Evolutionary conservation across 2,329 filamentous ascomycete species (phyloP).

Genomic region (Paraphoma sp.): DNA sequence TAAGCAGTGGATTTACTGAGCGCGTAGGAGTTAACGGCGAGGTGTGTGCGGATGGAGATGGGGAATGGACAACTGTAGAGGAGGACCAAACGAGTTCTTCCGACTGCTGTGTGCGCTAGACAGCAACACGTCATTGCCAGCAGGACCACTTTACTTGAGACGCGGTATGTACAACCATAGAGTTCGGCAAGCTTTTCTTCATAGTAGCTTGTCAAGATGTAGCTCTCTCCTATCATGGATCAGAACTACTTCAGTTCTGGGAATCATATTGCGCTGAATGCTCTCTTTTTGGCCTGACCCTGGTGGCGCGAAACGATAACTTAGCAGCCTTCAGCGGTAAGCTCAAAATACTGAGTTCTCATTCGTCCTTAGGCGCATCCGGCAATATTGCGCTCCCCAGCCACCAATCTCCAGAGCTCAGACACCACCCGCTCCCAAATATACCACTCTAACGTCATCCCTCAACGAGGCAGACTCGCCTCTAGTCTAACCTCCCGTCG

Average conservation of each 20-base stretch:
- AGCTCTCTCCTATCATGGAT: too few species aligned
- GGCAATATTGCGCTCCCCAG: background rate
- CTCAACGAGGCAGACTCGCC: background rate
- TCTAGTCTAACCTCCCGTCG: background rate
- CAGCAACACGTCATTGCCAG: conserved; percentile 22
- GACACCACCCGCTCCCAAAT: background rate
- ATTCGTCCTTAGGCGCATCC: background rate
- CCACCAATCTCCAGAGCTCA: background rate
- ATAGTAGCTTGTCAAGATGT: too few species aligned
- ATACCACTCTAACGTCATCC: background rate
- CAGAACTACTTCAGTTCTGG: too few species aligned
- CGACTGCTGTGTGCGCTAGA: conserved; percentile 15
- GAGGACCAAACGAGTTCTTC: conserved; percentile 8
- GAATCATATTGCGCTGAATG: too few species aligned
- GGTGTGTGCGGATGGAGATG: conserved; percentile 5
- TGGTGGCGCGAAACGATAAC: too few species aligned
- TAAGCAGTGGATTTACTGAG: conserved; percentile 13
- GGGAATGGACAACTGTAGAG: background rate
- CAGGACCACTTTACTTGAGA: conserved; percentile 1
- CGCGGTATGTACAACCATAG: background rate
- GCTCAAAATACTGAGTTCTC: background rate
- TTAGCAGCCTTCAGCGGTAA: too few species aligned
- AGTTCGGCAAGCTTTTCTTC: too few species aligned
- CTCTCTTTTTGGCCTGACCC: too few species aligned
- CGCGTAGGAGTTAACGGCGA: conserved; percentile 8